Evolutionary conservation across 176 grass and related monocot genomes (phyloP).

Genomic region (Triticum turgidum): DNA sequence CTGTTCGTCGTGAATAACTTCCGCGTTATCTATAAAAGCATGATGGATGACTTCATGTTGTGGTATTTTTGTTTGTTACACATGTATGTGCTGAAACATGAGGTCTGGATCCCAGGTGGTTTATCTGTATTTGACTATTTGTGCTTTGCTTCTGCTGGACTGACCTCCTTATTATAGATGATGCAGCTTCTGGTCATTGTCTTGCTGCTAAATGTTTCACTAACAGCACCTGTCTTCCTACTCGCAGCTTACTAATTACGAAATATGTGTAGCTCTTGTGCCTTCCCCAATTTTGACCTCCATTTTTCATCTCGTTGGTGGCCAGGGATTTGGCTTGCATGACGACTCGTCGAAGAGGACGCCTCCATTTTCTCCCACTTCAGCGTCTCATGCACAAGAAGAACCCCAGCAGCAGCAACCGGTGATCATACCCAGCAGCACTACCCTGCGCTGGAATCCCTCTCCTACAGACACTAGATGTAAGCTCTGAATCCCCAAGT

Average conservation of each 20-base stretch:
- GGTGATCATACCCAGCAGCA: constrained; percentile 45
- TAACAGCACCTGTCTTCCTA: constrained; percentile 6
- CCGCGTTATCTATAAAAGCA: neutral
- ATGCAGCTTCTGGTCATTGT: neutral
- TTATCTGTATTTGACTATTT: too few relatives aligned
- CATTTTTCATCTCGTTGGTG: constrained; percentile 1
- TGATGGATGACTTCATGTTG: neutral
- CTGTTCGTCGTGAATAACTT: neutral
- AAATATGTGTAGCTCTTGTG: neutral
- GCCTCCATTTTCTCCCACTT: constrained; percentile 37
- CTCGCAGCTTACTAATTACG: neutral
- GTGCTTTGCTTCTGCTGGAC: too few relatives aligned
- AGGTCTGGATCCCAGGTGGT: too few relatives aligned
- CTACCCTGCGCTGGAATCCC: constrained; percentile 55
- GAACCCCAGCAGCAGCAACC: constrained; percentile 90
- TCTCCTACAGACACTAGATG: constrained; percentile 62
- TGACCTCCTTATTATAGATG: too few relatives aligned
- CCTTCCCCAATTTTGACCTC: neutral
- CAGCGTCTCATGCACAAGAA: constrained; percentile 36
- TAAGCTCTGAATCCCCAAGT: constrained; percentile 33
- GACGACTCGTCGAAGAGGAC: constrained; percentile 58
- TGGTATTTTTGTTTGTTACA: too few relatives aligned
- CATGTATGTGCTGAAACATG: too few relatives aligned
- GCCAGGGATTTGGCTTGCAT: constrained; percentile 55
- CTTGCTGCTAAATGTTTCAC: constrained; percentile 3